Evolutionary conservation across 2,329 filamentous ascomycete species (phyloP), one percentile per base, ranked within the genome.

Genomic region (Alternaria ventricosa): DNA sequence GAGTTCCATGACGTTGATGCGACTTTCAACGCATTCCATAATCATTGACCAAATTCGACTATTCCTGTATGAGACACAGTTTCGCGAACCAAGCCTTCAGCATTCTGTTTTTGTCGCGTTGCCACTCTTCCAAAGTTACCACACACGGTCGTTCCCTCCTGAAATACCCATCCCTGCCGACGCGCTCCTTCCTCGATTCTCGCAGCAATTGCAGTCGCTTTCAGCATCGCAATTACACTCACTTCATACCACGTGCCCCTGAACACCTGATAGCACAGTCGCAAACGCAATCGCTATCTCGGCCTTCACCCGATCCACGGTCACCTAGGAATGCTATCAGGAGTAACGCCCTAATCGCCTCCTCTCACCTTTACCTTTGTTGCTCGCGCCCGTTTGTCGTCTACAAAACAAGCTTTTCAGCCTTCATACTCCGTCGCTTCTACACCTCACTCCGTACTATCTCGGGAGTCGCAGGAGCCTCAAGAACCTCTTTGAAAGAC

Each of bases 301-400:
- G 25, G 22, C 18, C 33, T n/a, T 47, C 23, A 28, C 6, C 15
- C 9, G 5, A 23, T 15, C 28, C 6, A 27, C 20, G 18, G 10
- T 41, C 25, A 22, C 22, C 18, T 8, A 23, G 10, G 9, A 30
- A 60, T 44, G n/a, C 11, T 20, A n/a, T 53, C 11, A 51, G 47
- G 50, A 51, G 33, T 47, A 33, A 36, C 46, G 45, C 18, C 28
- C 50, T 49, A 22, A 46, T 30, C 45, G n/a, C n/a, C 28, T 30
- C 36, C 60, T 59, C 56, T 60, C 64, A 60, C 63, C 51, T 54
- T 65, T 49, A 67, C 64, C 47, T 18, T 18, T 6, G 13, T 23
- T 22, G 25, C 45, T 27, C 12, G 7, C 15, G 11, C 9, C n/a
- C 20, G 25, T 23, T 51, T 54, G 28, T 6, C 30, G 13, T 13